Percentiles rank a stretch among this genome's conserved stretches.
Conservation (phyloP, 768 basidiomycete species). For the Gloeostereum incarnatum region DNA sequence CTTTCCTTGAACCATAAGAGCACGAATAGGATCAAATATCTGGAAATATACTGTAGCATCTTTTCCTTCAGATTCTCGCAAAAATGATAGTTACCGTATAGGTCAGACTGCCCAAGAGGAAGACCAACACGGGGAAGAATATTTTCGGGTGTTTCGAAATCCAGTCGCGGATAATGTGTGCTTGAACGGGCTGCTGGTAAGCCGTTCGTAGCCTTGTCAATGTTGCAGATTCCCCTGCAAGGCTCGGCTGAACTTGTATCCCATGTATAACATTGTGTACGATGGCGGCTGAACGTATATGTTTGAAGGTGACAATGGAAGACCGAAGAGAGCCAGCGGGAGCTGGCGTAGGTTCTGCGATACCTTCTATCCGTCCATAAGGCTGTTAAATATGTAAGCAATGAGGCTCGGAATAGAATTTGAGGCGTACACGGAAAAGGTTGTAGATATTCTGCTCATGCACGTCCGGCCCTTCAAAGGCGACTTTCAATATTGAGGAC, state of each 20-base stretch:
- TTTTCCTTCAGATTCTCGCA: neutral
- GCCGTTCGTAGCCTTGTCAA: slow-evolving; percentile 31
- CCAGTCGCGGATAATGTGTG: slow-evolving; percentile 68
- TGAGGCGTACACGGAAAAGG: slow-evolving; percentile 55
- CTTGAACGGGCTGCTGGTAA: slow-evolving; percentile 59
- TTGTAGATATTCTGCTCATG: slow-evolving; percentile 73
- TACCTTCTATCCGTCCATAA: slow-evolving; percentile 70
- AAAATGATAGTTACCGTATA: slow-evolving; percentile 50
- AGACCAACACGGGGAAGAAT: slow-evolving; percentile 70
- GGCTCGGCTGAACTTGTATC: slow-evolving; percentile 22
- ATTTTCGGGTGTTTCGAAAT: slow-evolving; percentile 81
- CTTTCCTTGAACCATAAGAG: slow-evolving; percentile 74
- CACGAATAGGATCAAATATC: slow-evolving; percentile 91
- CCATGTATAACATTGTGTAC: slow-evolving; percentile 82
- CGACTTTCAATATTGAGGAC: slow-evolving; percentile 59
- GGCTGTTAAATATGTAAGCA: slow-evolving; percentile 34
- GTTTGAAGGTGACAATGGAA: slow-evolving; percentile 52
- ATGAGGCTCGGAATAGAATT: neutral
- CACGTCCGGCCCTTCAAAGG: slow-evolving; percentile 86
- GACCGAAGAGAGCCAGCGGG: slow-evolving; percentile 61
- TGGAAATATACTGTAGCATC: slow-evolving; percentile 17
- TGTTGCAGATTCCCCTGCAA: slow-evolving; percentile 3
- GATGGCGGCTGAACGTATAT: slow-evolving; percentile 60
- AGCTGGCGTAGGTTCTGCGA: slow-evolving; percentile 49
- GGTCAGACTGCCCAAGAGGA: slow-evolving; percentile 82